These are phyloP conservation scores for Stropharia rugosoannulata DNA, from an alignment of 768 basidiomycete genomes.

Conservation along the genomic window DNA sequence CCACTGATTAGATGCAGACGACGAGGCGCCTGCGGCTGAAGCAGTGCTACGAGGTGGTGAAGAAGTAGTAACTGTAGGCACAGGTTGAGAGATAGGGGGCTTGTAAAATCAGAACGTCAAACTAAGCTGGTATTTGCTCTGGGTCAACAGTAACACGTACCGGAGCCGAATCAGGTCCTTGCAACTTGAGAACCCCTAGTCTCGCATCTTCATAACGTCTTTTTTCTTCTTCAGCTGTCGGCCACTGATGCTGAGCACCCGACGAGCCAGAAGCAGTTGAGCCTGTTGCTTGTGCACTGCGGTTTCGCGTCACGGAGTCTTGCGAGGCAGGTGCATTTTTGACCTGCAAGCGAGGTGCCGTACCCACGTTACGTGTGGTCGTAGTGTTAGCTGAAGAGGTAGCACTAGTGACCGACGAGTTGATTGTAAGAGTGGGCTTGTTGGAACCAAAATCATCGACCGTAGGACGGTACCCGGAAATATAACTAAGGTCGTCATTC, in stretches of 20 bases:
- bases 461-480: constrained; percentile 10
- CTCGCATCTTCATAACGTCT: constrained; percentile 64
- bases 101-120: constrained; percentile 15
- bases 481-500: constrained; percentile 21
- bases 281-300: constrained; percentile 12
- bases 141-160: constrained; percentile 21
- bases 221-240: constrained; percentile 64
- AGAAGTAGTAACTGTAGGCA: constrained; percentile 20
- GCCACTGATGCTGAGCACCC: constrained; percentile 40
- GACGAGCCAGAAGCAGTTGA: constrained; percentile 11
- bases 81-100: constrained; percentile 7
- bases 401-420: constrained; percentile 7
- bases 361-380: constrained; percentile 6
- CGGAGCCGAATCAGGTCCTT: constrained; percentile 39
- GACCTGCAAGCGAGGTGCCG: constrained; percentile 13
- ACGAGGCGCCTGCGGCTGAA: constrained; percentile 13
- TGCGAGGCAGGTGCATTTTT: constrained; percentile 35
- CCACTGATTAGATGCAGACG: constrained; percentile 38
- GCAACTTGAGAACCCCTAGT: constrained; percentile 55
- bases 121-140: constrained; percentile 16
- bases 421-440: constrained; percentile 7
- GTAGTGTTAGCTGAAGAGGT: constrained; percentile 7
- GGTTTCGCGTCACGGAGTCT: constrained; percentile 22
- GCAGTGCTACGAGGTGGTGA: constrained; percentile 11
- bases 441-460: constrained; percentile 18